Percentiles rank a stretch among this genome's conserved stretches.
These are phyloP conservation scores for Haplosporangium gracile DNA, from an alignment of 192 early-diverging fungal species.

Conservation along the genomic window DNA sequence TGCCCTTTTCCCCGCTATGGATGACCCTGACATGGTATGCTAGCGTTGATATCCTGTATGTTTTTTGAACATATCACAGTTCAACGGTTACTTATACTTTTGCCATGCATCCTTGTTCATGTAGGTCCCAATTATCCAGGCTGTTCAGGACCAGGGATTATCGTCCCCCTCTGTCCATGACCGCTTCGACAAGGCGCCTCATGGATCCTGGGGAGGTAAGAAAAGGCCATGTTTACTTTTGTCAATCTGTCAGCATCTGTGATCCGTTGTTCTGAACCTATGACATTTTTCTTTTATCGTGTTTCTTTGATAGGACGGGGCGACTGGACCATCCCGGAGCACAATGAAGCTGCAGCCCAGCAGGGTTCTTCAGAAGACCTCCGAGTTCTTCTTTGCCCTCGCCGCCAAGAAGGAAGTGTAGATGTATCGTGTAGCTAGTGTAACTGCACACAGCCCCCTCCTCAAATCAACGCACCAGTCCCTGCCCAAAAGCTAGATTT, in stretches of 20 bases:
- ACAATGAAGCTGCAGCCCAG: slow-evolving; percentile 15
- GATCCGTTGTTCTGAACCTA: background rate
- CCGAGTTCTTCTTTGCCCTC: slow-evolving; percentile 22
- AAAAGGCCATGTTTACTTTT: background rate
- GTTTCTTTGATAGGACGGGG: slow-evolving; percentile 13
- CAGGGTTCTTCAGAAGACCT: slow-evolving; percentile 11
- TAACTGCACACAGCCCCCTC: background rate
- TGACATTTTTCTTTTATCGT: background rate
- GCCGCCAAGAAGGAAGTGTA: slow-evolving; percentile 11
- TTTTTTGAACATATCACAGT: background rate
- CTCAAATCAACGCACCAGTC: background rate
- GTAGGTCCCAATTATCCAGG: slow-evolving; percentile 12
- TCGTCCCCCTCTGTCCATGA: slow-evolving; percentile 6
- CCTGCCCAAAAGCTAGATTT: background rate
- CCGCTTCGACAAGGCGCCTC: slow-evolving; percentile 20
- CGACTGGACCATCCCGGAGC: slow-evolving; percentile 31
- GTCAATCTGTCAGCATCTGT: background rate
- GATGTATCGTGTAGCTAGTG: too few species aligned
- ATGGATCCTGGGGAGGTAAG: slow-evolving; percentile 27
- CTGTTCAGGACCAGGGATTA: slow-evolving; percentile 16
- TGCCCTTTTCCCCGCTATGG: slow-evolving; percentile 16
- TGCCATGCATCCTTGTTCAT: background rate
- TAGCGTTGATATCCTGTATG: background rate
- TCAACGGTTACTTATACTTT: background rate
- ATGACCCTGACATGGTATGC: slow-evolving; percentile 26